phyloP scores from a whole-genome alignment of 345 rosid species.

The Combretum micranthum region DNA sequence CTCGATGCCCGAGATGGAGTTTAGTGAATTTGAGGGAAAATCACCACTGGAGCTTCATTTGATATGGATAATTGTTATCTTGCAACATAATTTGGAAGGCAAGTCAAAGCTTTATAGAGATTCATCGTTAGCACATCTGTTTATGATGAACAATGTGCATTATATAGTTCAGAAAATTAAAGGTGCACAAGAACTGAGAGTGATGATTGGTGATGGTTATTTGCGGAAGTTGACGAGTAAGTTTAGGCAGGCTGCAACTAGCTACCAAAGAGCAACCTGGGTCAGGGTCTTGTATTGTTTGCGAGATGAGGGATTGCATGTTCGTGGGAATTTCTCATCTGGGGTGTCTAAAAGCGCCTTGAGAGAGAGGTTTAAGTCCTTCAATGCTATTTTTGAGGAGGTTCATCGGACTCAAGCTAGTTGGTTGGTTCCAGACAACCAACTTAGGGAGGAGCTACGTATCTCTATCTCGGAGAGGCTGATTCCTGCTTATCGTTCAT shows the following conservation, averaged over 20 bases:
- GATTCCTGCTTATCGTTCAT: slow-evolving; percentile 91
- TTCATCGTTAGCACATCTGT: slow-evolving; percentile 57
- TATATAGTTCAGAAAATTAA: slow-evolving; percentile 83
- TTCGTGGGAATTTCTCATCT: slow-evolving; percentile 78
- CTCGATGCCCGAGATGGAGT: slow-evolving; percentile 71
- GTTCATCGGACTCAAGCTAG: slow-evolving; percentile 75
- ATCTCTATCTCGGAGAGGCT: slow-evolving; percentile 75
- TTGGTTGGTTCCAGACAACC: slow-evolving; percentile 78
- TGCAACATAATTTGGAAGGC: slow-evolving; percentile 82
- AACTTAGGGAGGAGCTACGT: slow-evolving; percentile 86
- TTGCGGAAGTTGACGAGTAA: slow-evolving; percentile 65
- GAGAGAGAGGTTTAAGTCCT: slow-evolving; percentile 83
- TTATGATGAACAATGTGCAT: slow-evolving; percentile 91
- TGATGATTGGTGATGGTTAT: slow-evolving; percentile 88
- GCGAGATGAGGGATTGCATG: slow-evolving; percentile 89
- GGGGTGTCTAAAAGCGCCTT: slow-evolving; percentile 76
- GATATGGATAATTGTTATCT: slow-evolving; percentile 79
- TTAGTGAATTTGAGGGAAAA: slow-evolving; percentile 58
- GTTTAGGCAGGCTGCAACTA: slow-evolving; percentile 68
- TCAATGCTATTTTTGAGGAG: slow-evolving; percentile 88
- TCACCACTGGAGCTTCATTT: slow-evolving; percentile 71
- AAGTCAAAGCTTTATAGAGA: slow-evolving; percentile 82
- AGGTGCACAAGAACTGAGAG: slow-evolving; percentile 73
- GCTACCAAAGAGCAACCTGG: slow-evolving; percentile 88
- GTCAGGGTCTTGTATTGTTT: slow-evolving; percentile 67